These are phyloP conservation scores for Penicillium cosmopolitanum DNA, from an alignment of 495 filamentous ascomycete genomes.

Conservation along the genomic window DNA sequence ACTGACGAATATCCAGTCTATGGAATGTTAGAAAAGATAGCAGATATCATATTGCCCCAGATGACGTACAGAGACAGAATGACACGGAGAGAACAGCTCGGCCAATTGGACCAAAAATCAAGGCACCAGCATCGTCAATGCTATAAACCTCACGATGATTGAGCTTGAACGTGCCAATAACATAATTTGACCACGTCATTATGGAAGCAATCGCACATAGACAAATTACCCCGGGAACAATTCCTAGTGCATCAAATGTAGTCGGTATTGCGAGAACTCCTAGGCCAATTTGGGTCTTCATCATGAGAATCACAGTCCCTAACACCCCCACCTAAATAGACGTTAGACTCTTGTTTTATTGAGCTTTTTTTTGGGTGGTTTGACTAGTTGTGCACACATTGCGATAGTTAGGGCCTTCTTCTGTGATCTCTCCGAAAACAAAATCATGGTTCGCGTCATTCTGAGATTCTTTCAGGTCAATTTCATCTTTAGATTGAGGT, in stretches of 20 bases:
- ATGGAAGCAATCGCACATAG: neutral
- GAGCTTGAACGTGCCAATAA: slow-evolving; percentile 2
- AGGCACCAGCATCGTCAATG: slow-evolving; percentile 4
- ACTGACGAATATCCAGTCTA: slow-evolving; percentile 5
- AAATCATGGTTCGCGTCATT: slow-evolving; percentile 4
- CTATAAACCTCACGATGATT: slow-evolving; percentile 5
- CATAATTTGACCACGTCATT: slow-evolving; percentile 4
- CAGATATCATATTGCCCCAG: neutral
- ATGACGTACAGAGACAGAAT: slow-evolving; percentile 4
- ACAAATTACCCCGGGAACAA: neutral
- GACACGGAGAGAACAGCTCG: neutral
- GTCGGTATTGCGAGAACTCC: slow-evolving; percentile 5
- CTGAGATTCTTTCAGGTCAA: neutral
- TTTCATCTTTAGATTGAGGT: neutral
- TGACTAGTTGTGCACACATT: slow-evolving; percentile 1
- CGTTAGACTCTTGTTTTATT: neutral
- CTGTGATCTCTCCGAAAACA: slow-evolving; percentile 2
- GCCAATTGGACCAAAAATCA: neutral
- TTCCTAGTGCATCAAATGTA: neutral
- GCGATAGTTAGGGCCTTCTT: slow-evolving; percentile 6
- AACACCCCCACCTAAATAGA: neutral
- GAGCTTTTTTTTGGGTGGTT: neutral
- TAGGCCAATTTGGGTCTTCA: slow-evolving; percentile 5
- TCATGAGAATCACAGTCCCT: slow-evolving; percentile 5
- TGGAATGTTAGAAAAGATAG: neutral